These are phyloP conservation scores for Aspergillus puulaauensis DNA, from an alignment of 2,329 filamentous ascomycete species.

Conservation along the genomic window DNA sequence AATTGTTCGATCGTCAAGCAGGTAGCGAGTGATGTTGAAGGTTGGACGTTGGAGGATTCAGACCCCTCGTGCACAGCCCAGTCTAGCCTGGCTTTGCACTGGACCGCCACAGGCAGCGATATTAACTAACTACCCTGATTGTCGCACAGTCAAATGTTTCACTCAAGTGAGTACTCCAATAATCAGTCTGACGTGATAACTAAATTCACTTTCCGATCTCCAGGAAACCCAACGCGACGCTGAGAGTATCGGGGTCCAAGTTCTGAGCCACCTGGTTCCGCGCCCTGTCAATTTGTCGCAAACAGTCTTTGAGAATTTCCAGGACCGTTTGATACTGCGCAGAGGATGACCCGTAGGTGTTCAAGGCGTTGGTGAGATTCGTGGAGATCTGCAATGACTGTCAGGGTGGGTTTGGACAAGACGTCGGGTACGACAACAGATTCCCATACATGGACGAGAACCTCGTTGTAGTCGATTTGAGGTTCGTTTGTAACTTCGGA, in stretches of 20 bases:
- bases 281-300: conserved; percentile 29
- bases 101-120: not conserved
- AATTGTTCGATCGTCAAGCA: not conserved
- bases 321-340: conserved; percentile 38
- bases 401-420: not conserved
- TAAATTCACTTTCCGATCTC: conserved; percentile 22
- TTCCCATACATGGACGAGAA: conserved; percentile 21
- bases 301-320: conserved; percentile 33
- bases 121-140: not conserved
- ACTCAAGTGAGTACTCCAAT: not conserved
- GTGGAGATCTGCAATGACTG: conserved; percentile 35
- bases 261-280: conserved; percentile 6
- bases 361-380: conserved; percentile 42
- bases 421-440: not conserved
- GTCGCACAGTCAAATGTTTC: not conserved
- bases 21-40: not conserved
- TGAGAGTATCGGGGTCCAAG: conserved; percentile 32
- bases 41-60: not conserved
- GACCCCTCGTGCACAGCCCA: not conserved
- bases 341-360: conserved; percentile 40
- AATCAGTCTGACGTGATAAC: not conserved
- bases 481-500: not conserved
- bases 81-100: not conserved
- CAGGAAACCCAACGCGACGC: conserved; percentile 34
- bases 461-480: conserved; percentile 19